Evolutionary conservation across 805 yeast genomes (phyloP).

Genomic region (Candida arabinofermentans): DNA sequence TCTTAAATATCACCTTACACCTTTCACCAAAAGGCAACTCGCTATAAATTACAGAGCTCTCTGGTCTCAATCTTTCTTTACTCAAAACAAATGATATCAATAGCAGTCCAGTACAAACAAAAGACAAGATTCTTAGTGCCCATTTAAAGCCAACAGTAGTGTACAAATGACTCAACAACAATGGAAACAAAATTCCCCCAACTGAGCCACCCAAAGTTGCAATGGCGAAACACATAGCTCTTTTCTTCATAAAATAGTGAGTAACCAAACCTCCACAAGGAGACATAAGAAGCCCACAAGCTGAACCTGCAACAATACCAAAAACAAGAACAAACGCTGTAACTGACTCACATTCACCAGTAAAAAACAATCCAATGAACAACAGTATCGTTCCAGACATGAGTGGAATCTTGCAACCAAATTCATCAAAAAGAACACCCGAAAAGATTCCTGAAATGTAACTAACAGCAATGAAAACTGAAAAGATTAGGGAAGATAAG

Average conservation of each 20-base stretch:
- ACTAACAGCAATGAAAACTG: conserved; percentile 47
- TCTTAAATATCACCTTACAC: conserved; percentile 6
- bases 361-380: conserved; percentile 45
- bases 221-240: conserved; percentile 34
- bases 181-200: conserved; percentile 62
- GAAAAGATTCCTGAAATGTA: conserved; percentile 47
- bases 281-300: conserved; percentile 39
- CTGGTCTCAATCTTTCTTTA: conserved; percentile 31
- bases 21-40: conserved; percentile 6
- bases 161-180: conserved; percentile 44
- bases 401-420: conserved; percentile 45
- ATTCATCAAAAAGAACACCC: conserved; percentile 55
- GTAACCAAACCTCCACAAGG: conserved; percentile 44
- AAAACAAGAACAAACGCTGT: conserved; percentile 41
- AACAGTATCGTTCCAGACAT: conserved; percentile 38
- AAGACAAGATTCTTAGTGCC: conserved; percentile 50
- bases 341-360: conserved; percentile 40
- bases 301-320: conserved; percentile 36
- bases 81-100: conserved; percentile 30
- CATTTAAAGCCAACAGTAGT: conserved; percentile 52
- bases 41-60: conserved; percentile 7
- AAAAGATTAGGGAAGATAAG: conserved; percentile 60
- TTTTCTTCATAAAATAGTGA: conserved; percentile 40
- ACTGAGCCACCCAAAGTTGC: conserved; percentile 55
- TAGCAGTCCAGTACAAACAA: conserved; percentile 23